Base-by-base conservation (phyloP, 2,329 filamentous ascomycete genomes). In the Bipolaris cookei region DNA sequence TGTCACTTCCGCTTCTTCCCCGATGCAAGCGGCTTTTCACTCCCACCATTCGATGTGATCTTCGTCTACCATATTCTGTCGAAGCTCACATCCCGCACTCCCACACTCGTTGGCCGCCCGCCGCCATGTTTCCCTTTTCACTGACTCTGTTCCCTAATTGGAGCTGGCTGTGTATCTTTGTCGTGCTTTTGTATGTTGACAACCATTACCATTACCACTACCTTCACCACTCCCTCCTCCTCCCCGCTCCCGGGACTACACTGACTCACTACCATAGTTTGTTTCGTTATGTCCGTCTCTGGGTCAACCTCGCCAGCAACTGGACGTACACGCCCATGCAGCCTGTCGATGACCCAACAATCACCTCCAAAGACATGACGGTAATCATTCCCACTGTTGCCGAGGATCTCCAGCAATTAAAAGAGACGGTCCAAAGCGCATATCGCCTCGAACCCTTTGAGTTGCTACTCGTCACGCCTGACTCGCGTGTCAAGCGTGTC, bases 301-400 rank as follows among this genome's bases (percentile, higher is more conserved):
- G 96, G 68, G 88, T 96, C 67, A 95, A 97, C 75, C 87, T 91
- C 69, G 80, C 90, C 68, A 76, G 75, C 44, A 92, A 90, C 68
- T 93, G 91, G 90, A 83, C 82, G 10, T 97, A 96, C 80, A 90
- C 88, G 77, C 92, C 93, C 23, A 90, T 92, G 61, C 90, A 90
- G 39, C 89, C 94, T 52, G 90, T 92, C 38, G 86, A 87, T 56
- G 90, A 92, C 62, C 92, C 94, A n/a, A 88, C 83, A 42, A 88
- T 92, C 74, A 91, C 88, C 25, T 85, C 88, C 32, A 80, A 90
- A 66, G 91, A 98, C 84, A 92, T 97, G 69, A 97, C 94, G 5
- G 92, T 97, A 63, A 91, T 98, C 68, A 90, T 97, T 59, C 94
- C 94, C 6, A 96, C 93, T 10, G 92, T 98, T 63, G 91, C 96